Base-by-base conservation (phyloP, 768 basidiomycete species). In the Lactarius vividus region DNA sequence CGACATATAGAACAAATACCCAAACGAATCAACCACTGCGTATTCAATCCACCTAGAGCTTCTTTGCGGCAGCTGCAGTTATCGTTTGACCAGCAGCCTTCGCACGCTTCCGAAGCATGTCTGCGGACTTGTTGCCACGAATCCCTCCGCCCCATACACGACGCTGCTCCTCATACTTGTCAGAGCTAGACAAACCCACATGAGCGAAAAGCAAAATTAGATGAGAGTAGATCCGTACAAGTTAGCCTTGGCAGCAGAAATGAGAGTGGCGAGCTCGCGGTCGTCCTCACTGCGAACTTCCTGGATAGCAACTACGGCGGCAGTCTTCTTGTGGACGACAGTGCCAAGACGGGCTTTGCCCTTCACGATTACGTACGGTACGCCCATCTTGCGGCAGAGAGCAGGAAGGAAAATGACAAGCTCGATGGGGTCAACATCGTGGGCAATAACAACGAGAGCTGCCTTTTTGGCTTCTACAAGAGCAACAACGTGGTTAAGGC, bases 391-490 rank as follows among this genome's bases (percentile, higher is more conserved):
- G 79, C 94, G 89, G 83, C 96, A 98, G 67, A 98, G 88, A 62
- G 96, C 95, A 63, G 96, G 96, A 66, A 98, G 85, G 89, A 93
- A 98, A 79, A 99, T 87, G 71, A 99, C 96, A 73, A 99, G 90
- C 81, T 99, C 96, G 70, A 98, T 97, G 49, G 96, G 96, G 84
- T 99, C 96, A 67, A 99, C 96, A 77, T 98, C 96, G 77, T 98
- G 94, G 42, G 92, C 94, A 71, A 98, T 96, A 79, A 94, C 85
- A 70, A 98, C 96, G 66, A 98, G 88, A 54, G 89, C 85, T 46
- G 96, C 96, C 83, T 98, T 98, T 87, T 99, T 98, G 74, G 92
- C 91, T 82, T 99, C 96, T 62, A 94, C 84, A 75, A 98, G 89
- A 66, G 94, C 95, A 71, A 98, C 93, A 71, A 86, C 85, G 83